These are phyloP conservation scores for Pistacia atlantica DNA, from an alignment of 345 rosid species.

Conservation along the genomic window DNA sequence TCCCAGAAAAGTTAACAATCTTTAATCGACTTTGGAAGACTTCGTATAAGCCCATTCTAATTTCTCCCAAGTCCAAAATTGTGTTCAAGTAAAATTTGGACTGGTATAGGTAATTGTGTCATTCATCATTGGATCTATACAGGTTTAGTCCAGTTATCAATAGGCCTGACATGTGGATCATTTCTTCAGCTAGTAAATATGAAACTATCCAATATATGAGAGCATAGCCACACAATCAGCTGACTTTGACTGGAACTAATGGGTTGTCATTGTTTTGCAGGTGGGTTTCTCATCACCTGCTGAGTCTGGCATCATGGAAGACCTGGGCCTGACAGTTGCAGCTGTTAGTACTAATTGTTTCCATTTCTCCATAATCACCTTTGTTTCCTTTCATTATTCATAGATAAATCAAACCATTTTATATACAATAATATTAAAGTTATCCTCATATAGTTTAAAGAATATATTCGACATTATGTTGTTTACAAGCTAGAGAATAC, in stretches of 20 bases:
- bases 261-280: conserved; percentile 30
- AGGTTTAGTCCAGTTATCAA: background rate
- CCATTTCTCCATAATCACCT: no score
- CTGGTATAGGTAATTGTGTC: background rate
- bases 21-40: background rate
- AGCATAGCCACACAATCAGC: background rate
- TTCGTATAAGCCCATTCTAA: no score
- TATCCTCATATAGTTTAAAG: no score
- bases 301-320: conserved; percentile 58
- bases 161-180: background rate
- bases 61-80: no score
- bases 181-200: background rate
- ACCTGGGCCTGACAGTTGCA: conserved; percentile 61
- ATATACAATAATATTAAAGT: no score
- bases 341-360: conserved; percentile 32
- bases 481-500: no score
- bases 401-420: no score
- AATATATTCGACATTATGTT: no score
- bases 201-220: background rate
- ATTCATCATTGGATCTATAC: no score
- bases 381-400: no score
- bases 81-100: background rate
- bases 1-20: no score
- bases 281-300: conserved; percentile 62
- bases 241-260: background rate